Conservation (phyloP, 352 stramenopile genomes). For the Pythium sp. region DNA sequence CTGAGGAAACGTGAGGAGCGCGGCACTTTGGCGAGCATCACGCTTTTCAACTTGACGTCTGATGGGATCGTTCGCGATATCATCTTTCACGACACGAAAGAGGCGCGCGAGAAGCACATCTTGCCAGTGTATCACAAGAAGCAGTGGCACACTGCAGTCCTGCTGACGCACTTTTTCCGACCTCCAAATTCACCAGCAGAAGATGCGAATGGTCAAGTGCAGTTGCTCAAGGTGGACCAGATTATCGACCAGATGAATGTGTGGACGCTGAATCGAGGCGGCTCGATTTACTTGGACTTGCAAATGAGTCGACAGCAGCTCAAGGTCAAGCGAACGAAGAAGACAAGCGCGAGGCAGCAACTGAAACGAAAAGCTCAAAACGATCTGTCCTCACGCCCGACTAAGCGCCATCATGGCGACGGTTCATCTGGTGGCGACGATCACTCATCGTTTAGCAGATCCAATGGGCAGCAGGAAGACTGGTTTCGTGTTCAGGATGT, state of each 20-base stretch:
- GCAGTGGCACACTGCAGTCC: slow-evolving; percentile 79
- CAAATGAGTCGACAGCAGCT: slow-evolving; percentile 85
- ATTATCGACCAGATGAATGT: slow-evolving; percentile 89
- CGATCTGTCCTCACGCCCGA: slow-evolving; percentile 29
- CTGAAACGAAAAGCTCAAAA: slow-evolving; percentile 43
- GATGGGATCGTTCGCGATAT: slow-evolving; percentile 84
- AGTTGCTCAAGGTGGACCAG: slow-evolving; percentile 83
- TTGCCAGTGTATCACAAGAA: slow-evolving; percentile 85
- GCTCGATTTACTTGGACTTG: slow-evolving; percentile 84
- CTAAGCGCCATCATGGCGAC: slow-evolving; percentile 32
- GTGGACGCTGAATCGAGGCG: slow-evolving; percentile 79
- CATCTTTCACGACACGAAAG: slow-evolving; percentile 86
- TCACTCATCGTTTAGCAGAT: background rate
- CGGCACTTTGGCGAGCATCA: slow-evolving; percentile 68
- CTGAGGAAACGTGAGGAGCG: slow-evolving; percentile 80
- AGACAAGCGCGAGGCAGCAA: slow-evolving; percentile 21
- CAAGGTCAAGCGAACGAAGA: slow-evolving; percentile 73
- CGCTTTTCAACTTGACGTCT: slow-evolving; percentile 86
- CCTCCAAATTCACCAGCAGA: slow-evolving; percentile 71
- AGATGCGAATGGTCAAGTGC: slow-evolving; percentile 67
- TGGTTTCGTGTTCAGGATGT: slow-evolving; percentile 16
- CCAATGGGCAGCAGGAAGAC: slow-evolving; percentile 12
- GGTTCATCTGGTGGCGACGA: background rate
- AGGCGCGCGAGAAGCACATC: slow-evolving; percentile 82
- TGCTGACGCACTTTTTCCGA: slow-evolving; percentile 84